A percentile compares a stretch with the other conserved stretches of the same genome.
Conservation (phyloP, 345 rosid genomes). For the Theobroma cacao region DNA sequence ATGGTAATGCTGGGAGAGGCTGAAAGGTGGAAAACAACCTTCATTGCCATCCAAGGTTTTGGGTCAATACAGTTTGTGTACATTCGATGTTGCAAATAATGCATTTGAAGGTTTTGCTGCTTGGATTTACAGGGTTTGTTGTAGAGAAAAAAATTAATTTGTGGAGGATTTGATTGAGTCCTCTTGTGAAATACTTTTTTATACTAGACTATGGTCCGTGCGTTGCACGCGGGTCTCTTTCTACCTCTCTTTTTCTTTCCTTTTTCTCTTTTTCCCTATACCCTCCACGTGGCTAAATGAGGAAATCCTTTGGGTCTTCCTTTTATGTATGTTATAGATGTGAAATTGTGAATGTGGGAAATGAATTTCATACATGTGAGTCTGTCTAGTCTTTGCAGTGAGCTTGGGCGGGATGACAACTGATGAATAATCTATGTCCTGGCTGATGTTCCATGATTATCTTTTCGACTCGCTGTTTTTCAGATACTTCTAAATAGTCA, state of each 20-base stretch:
- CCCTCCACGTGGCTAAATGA: no score
- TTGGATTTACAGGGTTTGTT: constrained; percentile 32
- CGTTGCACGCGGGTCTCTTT: no score
- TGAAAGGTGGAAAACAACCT: constrained; percentile 31
- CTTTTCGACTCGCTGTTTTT: background rate
- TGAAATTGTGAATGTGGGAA: constrained; percentile 21
- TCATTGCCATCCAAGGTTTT: constrained; percentile 20
- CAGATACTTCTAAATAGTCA: background rate
- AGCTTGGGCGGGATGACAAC: constrained; percentile 14
- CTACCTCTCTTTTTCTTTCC: no score
- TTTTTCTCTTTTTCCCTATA: no score
- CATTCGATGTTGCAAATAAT: constrained; percentile 44
- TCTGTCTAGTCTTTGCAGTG: constrained; percentile 1
- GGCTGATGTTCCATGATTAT: background rate
- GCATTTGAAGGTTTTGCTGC: constrained; percentile 29
- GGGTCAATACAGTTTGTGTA: constrained; percentile 36
- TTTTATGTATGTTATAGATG: no score
- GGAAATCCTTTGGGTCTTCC: no score
- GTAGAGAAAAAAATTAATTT: constrained; percentile 15
- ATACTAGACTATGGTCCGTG: no score
- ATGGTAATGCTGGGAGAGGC: constrained; percentile 63
- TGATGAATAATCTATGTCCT: background rate
- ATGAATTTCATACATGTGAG: constrained; percentile 17
- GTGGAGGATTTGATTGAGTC: constrained; percentile 23
- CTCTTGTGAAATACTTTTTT: constrained; percentile 15